A percentile compares a stretch with the other conserved stretches of the same genome.
phyloP scores from a whole-genome alignment of 176 grass and related monocot species.

The Cenchrus americanus region DNA sequence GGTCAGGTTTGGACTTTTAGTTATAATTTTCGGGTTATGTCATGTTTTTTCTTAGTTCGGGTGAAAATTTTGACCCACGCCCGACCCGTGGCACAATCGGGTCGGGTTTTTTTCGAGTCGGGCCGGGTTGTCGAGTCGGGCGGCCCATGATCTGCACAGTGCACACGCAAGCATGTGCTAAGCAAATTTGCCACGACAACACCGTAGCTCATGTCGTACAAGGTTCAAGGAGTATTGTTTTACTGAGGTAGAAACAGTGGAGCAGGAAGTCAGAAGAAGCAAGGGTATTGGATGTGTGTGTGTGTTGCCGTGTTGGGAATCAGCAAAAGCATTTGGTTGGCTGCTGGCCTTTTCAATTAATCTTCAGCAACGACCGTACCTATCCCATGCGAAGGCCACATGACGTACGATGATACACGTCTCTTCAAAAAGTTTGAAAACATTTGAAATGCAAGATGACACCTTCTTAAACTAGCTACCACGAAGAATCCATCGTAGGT shows the following conservation, averaged over 20 bases:
- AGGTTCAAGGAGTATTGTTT: background rate
- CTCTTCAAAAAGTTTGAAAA: background rate
- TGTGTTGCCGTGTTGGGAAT: conserved; percentile 29
- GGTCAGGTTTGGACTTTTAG: no score
- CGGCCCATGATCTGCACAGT: no score
- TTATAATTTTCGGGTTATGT: no score
- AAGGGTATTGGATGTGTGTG: background rate
- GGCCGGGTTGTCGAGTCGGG: no score
- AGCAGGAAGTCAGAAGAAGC: background rate
- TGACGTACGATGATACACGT: background rate
- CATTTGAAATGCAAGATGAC: background rate
- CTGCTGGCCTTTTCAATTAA: background rate
- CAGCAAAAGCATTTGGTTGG: conserved; percentile 36
- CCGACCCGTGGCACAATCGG: no score
- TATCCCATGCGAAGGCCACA: no score
- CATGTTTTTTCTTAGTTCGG: no score
- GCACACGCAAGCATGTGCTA: no score
- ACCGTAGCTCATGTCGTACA: no score
- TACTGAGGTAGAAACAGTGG: background rate
- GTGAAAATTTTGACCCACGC: no score
- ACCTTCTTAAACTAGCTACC: background rate
- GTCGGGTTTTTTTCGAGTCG: no score
- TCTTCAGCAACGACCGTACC: background rate
- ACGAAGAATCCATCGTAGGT: no score
- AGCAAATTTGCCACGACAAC: background rate